A percentile compares a stretch with the other conserved stretches of the same genome.
These are phyloP conservation scores for Barnettozyma botsteinii DNA, from an alignment of 805 yeast genomes.

Conservation along the genomic window DNA sequence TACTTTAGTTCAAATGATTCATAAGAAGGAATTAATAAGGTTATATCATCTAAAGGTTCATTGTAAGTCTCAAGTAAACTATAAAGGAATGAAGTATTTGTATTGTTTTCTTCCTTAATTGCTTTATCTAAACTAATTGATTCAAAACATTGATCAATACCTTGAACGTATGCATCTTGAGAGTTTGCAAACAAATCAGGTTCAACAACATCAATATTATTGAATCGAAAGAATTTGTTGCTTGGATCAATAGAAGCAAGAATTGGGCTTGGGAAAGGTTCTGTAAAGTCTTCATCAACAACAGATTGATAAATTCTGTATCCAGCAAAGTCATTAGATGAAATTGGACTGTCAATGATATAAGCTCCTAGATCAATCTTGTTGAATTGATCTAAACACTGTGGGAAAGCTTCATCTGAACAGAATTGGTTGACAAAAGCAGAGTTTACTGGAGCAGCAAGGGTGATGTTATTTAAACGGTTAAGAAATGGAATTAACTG, in stretches of 20 bases:
- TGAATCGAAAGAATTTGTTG: conserved; percentile 30
- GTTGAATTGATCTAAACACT: conserved; percentile 5
- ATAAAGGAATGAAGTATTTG: not conserved
- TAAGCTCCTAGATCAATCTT: conserved; percentile 11
- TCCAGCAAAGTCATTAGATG: conserved; percentile 11
- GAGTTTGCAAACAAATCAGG: conserved; percentile 52
- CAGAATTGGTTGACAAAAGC: conserved; percentile 45
- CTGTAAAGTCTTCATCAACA: conserved; percentile 9
- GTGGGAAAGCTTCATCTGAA: not conserved
- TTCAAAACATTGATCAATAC: conserved; percentile 43
- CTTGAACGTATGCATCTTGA: conserved; percentile 64
- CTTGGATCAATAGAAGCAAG: conserved; percentile 13
- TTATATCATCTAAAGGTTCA: conserved; percentile 28
- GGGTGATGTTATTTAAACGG: conserved; percentile 53
- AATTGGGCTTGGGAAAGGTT: conserved; percentile 26
- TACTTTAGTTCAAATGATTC: conserved; percentile 31
- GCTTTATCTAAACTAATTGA: conserved; percentile 33
- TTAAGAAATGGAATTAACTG: conserved; percentile 62
- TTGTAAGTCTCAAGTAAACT: not conserved
- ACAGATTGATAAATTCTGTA: conserved; percentile 13
- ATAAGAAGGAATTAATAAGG: conserved; percentile 45
- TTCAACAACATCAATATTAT: conserved; percentile 46
- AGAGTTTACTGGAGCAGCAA: conserved; percentile 77
- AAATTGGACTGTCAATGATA: conserved; percentile 13
- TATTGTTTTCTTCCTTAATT: conserved; percentile 16